These are phyloP conservation scores for Gardenia jasminoides DNA, from an alignment of 257 asterid genomes.

Conservation along the genomic window DNA sequence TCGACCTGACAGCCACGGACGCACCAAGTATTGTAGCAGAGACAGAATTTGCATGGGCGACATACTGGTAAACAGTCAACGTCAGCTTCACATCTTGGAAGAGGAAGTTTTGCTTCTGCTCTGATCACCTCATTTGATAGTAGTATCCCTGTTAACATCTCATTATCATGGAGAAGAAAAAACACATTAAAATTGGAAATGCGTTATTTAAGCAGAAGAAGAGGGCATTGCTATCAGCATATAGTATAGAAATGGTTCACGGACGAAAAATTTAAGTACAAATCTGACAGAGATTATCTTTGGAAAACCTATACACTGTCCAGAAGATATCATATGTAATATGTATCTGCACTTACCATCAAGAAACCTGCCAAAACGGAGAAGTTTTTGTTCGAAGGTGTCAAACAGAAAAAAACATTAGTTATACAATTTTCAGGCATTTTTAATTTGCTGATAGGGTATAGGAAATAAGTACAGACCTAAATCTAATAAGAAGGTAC, in stretches of 20 bases:
- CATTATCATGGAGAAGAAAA: not conserved
- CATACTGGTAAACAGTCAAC: constrained; percentile 8
- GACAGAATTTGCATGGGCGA: not conserved
- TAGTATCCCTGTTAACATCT: not conserved
- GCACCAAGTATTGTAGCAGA: not conserved
- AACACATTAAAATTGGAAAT: not conserved
- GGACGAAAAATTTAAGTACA: too few species aligned
- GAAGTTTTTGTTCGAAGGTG: too few species aligned
- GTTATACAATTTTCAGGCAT: too few species aligned
- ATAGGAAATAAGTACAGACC: too few species aligned
- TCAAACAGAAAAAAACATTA: too few species aligned
- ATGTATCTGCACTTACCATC: too few species aligned
- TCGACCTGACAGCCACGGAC: not conserved
- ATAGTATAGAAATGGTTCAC: not conserved
- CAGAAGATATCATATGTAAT: too few species aligned
- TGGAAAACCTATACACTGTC: too few species aligned
- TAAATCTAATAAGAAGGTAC: too few species aligned
- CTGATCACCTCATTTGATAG: not conserved
- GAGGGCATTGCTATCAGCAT: not conserved
- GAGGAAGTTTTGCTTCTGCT: not conserved
- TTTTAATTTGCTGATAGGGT: too few species aligned
- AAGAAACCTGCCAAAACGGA: too few species aligned
- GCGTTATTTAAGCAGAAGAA: not conserved
- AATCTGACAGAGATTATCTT: too few species aligned
- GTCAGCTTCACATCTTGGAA: not conserved